These are phyloP conservation scores for Xylogone sp. DNA, from an alignment of 2,329 filamentous ascomycete genomes.

Conservation along the genomic window DNA sequence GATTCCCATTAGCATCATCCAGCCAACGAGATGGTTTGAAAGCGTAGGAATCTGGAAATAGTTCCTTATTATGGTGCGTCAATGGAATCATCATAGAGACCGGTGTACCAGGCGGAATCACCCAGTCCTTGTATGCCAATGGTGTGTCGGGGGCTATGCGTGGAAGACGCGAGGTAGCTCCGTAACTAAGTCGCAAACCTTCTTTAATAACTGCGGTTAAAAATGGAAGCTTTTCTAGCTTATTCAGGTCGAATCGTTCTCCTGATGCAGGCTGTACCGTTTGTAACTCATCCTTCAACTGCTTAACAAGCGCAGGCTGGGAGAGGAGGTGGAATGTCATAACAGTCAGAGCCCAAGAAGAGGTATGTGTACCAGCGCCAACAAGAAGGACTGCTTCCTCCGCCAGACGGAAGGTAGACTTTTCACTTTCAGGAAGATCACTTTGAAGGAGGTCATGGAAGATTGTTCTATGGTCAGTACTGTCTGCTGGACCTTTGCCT, in stretches of 20 bases:
- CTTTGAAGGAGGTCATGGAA: conserved; percentile 22
- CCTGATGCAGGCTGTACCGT: conserved; percentile 10
- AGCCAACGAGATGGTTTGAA: conserved; percentile 40
- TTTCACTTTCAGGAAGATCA: conserved; percentile 31
- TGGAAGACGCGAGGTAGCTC: conserved; percentile 24
- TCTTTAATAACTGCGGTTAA: conserved; percentile 31
- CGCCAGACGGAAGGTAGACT: conserved; percentile 25
- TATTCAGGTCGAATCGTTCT: conserved; percentile 6
- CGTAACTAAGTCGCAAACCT: conserved; percentile 28
- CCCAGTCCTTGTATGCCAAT: conserved; percentile 12
- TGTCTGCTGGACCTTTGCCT: conserved; percentile 7
- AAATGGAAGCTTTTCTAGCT: conserved; percentile 25
- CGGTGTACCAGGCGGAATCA: conserved; percentile 27
- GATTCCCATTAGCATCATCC: conserved; percentile 22
- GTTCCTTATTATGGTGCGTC: conserved; percentile 34
- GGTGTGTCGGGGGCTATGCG: conserved; percentile 20
- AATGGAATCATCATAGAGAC: conserved; percentile 36
- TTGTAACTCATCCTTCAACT: conserved; percentile 31
- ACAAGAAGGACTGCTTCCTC: conserved; percentile 30
- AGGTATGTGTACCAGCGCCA: conserved; percentile 35
- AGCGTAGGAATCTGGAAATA: conserved; percentile 33
- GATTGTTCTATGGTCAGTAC: conserved; percentile 17
- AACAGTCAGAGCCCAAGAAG: conserved; percentile 28
- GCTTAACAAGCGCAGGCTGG: conserved; percentile 24
- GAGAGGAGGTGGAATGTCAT: conserved; percentile 32